phyloP scores from a whole-genome alignment of 1,284 basidiomycete species.

The Golubevia sp. region DNA sequence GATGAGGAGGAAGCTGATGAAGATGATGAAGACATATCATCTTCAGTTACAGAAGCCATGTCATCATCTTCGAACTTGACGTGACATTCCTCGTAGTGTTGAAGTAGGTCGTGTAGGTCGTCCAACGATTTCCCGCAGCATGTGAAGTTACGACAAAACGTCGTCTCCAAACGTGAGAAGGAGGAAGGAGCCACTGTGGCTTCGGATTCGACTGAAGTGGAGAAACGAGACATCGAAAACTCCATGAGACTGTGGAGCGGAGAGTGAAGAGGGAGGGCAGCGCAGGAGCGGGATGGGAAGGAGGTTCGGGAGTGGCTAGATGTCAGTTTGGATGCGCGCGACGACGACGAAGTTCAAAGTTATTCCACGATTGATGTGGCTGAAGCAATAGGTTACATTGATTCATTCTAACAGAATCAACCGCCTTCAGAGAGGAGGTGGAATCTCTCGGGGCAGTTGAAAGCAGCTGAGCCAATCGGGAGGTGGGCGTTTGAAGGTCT shows the following conservation, averaged over 20 bases:
- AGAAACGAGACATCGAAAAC: slow-evolving; percentile 50
- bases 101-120: slow-evolving; percentile 57
- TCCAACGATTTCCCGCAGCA: slow-evolving; percentile 56
- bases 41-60: no score
- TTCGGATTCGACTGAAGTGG: slow-evolving; percentile 52
- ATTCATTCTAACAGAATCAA: background rate
- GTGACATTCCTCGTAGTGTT: slow-evolving; percentile 60
- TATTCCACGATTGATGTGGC: slow-evolving; percentile 54
- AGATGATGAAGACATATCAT: slow-evolving; percentile 39
- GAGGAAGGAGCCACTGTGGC: slow-evolving; percentile 44
- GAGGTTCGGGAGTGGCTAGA: background rate
- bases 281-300: background rate
- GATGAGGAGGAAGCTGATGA: slow-evolving; percentile 37
- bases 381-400: slow-evolving; percentile 8
- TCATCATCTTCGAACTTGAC: slow-evolving; percentile 56
- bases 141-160: slow-evolving; percentile 58
- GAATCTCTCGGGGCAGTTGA: no score
- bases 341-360: slow-evolving; percentile 11
- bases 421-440: no score
- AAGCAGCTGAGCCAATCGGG: background rate
- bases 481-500: no score
- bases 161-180: slow-evolving; percentile 38
- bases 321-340: background rate
- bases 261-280: background rate
- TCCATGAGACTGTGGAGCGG: slow-evolving; percentile 59